These are phyloP conservation scores for Mycogone perniciosa DNA, from an alignment of 2,329 filamentous ascomycete species.

Conservation along the genomic window DNA sequence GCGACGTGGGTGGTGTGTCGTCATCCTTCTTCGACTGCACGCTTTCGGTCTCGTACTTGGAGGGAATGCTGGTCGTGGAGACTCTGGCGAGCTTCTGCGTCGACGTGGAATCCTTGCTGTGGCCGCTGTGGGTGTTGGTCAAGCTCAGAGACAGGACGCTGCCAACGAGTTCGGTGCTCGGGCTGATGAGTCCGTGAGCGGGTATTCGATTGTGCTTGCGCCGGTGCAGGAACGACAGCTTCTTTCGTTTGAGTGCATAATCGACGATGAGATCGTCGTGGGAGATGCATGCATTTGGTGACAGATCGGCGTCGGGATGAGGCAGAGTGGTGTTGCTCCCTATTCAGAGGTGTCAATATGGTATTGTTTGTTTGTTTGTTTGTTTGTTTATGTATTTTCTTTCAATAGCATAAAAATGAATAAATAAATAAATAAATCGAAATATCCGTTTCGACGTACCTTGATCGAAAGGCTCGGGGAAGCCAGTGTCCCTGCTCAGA, in stretches of 20 bases:
- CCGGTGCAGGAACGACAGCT: slow-evolving; percentile 41
- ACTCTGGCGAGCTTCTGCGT: slow-evolving; percentile 19
- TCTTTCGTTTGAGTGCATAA: slow-evolving; percentile 36
- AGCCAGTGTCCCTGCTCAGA: slow-evolving; percentile 40
- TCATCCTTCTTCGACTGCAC: slow-evolving; percentile 24
- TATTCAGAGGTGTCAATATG: slow-evolving; percentile 16
- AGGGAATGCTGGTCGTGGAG: slow-evolving; percentile 26
- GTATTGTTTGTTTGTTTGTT: neutral
- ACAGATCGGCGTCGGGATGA: slow-evolving; percentile 55
- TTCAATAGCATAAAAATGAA: neutral
- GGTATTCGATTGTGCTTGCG: slow-evolving; percentile 42
- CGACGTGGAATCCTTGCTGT: slow-evolving; percentile 13
- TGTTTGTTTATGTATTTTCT: no score
- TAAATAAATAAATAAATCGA: neutral
- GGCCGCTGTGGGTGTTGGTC: slow-evolving; percentile 18
- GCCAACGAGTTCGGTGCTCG: slow-evolving; percentile 27
- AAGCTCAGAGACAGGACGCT: slow-evolving; percentile 29
- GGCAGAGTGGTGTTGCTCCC: slow-evolving; percentile 54
- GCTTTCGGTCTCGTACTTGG: slow-evolving; percentile 36
- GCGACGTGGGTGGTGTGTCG: slow-evolving; percentile 32
- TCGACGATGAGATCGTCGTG: slow-evolving; percentile 45
- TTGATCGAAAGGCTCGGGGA: slow-evolving; percentile 44
- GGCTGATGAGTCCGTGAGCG: slow-evolving; percentile 39
- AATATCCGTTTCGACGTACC: slow-evolving; percentile 29
- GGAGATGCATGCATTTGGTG: slow-evolving; percentile 49